Percentiles rank a stretch among this genome's conserved stretches.
phyloP scores from a whole-genome alignment of 208 protist species.

The Leishmania tropica region DNA sequence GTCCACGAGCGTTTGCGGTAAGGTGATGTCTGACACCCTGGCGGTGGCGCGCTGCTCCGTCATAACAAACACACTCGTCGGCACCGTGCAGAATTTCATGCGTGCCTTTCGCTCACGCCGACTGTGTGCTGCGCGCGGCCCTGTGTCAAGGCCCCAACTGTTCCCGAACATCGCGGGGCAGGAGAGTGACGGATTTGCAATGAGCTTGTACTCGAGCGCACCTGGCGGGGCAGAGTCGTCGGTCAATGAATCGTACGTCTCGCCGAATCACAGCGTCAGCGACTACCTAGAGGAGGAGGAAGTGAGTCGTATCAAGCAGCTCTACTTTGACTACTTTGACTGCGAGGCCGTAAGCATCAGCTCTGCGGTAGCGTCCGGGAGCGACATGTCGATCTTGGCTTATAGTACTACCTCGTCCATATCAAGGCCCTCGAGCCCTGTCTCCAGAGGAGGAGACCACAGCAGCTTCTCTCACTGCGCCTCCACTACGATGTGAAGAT shows the following conservation, averaged over 20 bases:
- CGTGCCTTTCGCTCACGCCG: slow-evolving; percentile 50
- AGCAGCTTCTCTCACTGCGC: slow-evolving; percentile 26
- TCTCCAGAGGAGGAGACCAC: slow-evolving; percentile 13
- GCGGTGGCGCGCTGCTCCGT: slow-evolving; percentile 75
- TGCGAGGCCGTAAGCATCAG: slow-evolving; percentile 68
- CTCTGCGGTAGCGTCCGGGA: slow-evolving; percentile 11
- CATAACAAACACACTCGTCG: slow-evolving; percentile 66
- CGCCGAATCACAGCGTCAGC: slow-evolving; percentile 25
- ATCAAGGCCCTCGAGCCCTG: slow-evolving; percentile 15
- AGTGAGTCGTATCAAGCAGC: slow-evolving; percentile 71
- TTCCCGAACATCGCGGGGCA: slow-evolving; percentile 1
- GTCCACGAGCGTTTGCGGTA: background rate
- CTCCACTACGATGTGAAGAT: slow-evolving; percentile 29
- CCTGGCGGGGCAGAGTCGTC: background rate
- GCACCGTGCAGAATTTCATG: slow-evolving; percentile 75
- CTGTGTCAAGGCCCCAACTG: background rate
- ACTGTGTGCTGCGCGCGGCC: slow-evolving; percentile 13
- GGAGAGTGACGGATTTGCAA: slow-evolving; percentile 13
- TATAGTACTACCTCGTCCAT: background rate
- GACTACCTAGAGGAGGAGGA: slow-evolving; percentile 70
- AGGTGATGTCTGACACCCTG: slow-evolving; percentile 39
- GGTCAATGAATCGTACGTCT: slow-evolving; percentile 10
- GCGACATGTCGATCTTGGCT: slow-evolving; percentile 19
- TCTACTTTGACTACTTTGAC: slow-evolving; percentile 93
- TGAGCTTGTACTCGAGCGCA: slow-evolving; percentile 15